phyloP scores from a whole-genome alignment of 1,139 yeast genomes.

The Yamadazyma friedrichii region DNA sequence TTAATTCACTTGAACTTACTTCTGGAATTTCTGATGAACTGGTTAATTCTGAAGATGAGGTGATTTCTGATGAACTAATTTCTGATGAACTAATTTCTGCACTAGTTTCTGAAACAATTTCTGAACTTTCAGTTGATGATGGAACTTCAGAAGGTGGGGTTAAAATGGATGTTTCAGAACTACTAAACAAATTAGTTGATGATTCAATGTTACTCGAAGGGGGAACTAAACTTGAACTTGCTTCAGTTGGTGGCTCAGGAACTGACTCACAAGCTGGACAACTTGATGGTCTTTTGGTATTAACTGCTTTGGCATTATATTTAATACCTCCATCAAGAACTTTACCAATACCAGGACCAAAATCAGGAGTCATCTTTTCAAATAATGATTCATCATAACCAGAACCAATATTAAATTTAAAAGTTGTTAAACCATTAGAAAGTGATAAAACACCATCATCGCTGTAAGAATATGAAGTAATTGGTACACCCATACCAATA shows the following conservation, averaged over 20 bases:
- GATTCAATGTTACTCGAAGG: too few species aligned
- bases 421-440: slow-evolving; percentile 65
- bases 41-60: not conserved
- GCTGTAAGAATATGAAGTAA: slow-evolving; percentile 8
- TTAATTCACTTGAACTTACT: not conserved
- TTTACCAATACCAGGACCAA: slow-evolving; percentile 28
- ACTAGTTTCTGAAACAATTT: not conserved
- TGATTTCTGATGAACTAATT: slow-evolving; percentile 1
- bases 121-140: slow-evolving; percentile 2
- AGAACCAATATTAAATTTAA: slow-evolving; percentile 80
- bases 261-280: slow-evolving; percentile 75
- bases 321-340: slow-evolving; percentile 44
- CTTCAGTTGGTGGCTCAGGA: slow-evolving; percentile 15
- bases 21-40: not conserved
- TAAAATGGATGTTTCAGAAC: not conserved
- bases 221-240: slow-evolving; percentile 13
- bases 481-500: slow-evolving; percentile 14
- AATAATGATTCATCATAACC: slow-evolving; percentile 42
- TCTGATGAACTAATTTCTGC: slow-evolving; percentile 4
- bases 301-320: slow-evolving; percentile 46
- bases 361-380: slow-evolving; percentile 59
- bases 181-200: slow-evolving; percentile 3
- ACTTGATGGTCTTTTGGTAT: slow-evolving; percentile 74
- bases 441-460: slow-evolving; percentile 10
- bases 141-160: slow-evolving; percentile 1